These are phyloP conservation scores for Russula virescens DNA, from an alignment of 768 basidiomycete species.

Conservation along the genomic window DNA sequence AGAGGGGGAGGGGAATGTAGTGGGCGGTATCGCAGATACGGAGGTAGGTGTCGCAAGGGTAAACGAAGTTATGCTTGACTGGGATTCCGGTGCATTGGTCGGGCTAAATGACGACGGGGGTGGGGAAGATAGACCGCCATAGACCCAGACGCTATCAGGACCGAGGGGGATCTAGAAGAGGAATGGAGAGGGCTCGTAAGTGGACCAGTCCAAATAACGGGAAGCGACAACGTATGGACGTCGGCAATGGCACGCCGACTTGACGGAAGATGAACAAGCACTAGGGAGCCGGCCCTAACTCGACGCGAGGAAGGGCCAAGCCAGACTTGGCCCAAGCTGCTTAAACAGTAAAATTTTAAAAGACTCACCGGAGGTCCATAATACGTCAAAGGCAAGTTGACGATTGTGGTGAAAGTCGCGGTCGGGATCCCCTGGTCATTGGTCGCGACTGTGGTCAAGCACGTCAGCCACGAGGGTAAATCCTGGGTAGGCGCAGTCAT, in stretches of 20 bases:
- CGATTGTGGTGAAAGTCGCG: slow-evolving; percentile 49
- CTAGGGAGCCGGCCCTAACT: neutral
- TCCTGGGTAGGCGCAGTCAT: slow-evolving; percentile 63
- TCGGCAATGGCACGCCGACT: neutral
- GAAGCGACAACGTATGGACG: neutral
- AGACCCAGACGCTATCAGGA: slow-evolving; percentile 55
- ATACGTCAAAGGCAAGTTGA: slow-evolving; percentile 71
- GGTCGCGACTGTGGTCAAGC: slow-evolving; percentile 47
- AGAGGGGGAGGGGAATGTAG: neutral
- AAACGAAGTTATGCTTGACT: slow-evolving; percentile 27
- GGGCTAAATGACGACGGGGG: slow-evolving; percentile 30
- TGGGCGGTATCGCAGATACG: slow-evolving; percentile 31
- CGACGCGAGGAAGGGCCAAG: neutral
- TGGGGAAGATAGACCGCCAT: slow-evolving; percentile 70
- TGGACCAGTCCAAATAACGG: neutral
- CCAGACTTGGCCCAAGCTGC: neutral
- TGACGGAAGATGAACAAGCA: neutral
- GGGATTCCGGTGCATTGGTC: slow-evolving; percentile 22
- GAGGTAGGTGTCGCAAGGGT: slow-evolving; percentile 29
- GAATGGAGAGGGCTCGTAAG: slow-evolving; percentile 9
- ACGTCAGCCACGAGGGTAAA: slow-evolving; percentile 69
- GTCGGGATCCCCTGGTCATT: slow-evolving; percentile 47
- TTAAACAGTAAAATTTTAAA: neutral
- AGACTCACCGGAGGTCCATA: slow-evolving; percentile 73
- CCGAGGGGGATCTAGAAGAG: slow-evolving; percentile 63